Evolutionary conservation across 805 yeast genomes (phyloP).

Genomic region (Starmera amethionina): DNA sequence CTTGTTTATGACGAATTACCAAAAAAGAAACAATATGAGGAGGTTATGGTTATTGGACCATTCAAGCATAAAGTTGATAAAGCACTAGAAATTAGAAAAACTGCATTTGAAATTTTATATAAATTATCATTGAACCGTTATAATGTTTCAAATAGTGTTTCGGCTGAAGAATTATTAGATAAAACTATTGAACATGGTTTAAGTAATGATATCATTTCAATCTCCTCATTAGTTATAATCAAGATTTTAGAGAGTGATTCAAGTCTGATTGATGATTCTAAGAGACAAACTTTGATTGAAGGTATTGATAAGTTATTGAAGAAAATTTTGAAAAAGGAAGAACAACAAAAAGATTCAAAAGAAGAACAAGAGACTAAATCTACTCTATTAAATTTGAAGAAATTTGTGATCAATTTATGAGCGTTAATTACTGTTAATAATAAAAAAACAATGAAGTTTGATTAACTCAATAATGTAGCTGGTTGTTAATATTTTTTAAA

Average conservation of each 20-base stretch:
- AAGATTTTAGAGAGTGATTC: constrained; percentile 18
- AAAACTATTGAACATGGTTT: constrained; percentile 29
- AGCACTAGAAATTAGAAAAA: constrained; percentile 63
- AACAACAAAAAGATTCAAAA: constrained; percentile 18
- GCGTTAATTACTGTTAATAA: too few relatives aligned
- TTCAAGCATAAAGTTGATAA: constrained; percentile 76
- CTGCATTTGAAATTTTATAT: constrained; percentile 60
- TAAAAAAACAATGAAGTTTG: too few relatives aligned
- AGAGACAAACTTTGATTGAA: constrained; percentile 9
- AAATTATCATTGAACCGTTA: constrained; percentile 28
- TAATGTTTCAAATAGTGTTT: constrained; percentile 13
- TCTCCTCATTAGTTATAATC: constrained; percentile 17
- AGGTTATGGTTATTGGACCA: constrained; percentile 74
- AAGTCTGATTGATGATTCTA: constrained; percentile 11
- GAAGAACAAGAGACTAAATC: constrained; percentile 20
- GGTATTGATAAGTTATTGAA: constrained; percentile 19
- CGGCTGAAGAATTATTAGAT: constrained; percentile 23
- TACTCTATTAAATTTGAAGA: constrained; percentile 14
- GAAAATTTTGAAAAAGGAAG: constrained; percentile 19
- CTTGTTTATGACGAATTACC: constrained; percentile 42
- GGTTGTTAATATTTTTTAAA: too few relatives aligned
- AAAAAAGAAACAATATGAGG: constrained; percentile 47
- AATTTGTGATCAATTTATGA: constrained; percentile 5
- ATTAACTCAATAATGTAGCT: too few relatives aligned
- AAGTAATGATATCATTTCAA: constrained; percentile 21